Evolutionary conservation across 2,329 filamentous ascomycete genomes (phyloP), one percentile per base, ranked within the genome.

Genomic region (Fusarium mundagurra): DNA sequence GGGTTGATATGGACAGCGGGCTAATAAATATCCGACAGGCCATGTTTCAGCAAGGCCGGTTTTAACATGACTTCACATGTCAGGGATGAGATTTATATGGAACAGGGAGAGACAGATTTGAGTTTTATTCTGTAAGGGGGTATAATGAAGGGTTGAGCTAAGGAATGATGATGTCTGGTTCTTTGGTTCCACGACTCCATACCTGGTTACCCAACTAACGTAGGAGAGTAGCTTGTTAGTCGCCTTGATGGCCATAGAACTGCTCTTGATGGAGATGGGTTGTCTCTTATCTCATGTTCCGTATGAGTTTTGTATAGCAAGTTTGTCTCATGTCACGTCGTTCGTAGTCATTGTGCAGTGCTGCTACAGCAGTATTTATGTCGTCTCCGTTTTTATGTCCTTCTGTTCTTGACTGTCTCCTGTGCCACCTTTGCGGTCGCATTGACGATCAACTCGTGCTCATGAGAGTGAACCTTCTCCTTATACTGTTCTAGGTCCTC

Each of bases 361-460:
- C 33, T 54, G 17, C 38, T 64, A 50, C 31, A 50, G 29, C 34
- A 43, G 38, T 38, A 24, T 31, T 22, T 27, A n/a, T n/a, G 27
- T 31, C 31, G 33, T 51, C 33, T 50, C 38, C 20, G 33, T 29
- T 29, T 47, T 70, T 61, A 74, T 57, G 34, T 53, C 60, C 24
- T 58, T 59, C 65, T 65, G 16, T 34, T 60, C 62, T 67, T 59
- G 36, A 83, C 34, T 50, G 88, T 83, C 69, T 86, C 85, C 38
- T 76, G 74, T 1, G 80, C 84, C 13, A 88, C 84, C 76, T 86
- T 82, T 3, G 84, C 83, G 9, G 92, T 92, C 5, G 94, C 95
- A 77, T 94, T 89, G 34, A 97, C 92, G 77, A 98, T 94, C 74
- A 95, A 83, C 72, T 88, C 86, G 85, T 96, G 94, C 85, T 98